Evolutionary conservation across 441 rosid species (phyloP).

Genomic region (Syzygium malaccense): DNA sequence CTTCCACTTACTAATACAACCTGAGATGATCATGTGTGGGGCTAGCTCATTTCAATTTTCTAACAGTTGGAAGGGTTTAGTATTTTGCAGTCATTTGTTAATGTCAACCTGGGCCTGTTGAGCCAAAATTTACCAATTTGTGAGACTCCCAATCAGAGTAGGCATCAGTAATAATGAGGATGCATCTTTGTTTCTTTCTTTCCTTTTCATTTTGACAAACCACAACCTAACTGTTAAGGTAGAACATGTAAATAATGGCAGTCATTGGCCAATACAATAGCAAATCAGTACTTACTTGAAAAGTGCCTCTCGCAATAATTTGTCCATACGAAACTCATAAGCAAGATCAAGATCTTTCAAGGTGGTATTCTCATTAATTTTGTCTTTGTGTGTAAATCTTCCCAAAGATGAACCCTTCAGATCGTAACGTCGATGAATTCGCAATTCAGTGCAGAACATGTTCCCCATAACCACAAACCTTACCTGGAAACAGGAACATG

Average conservation of each 20-base stretch:
- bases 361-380: constrained; percentile 63
- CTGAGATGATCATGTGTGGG: too few species aligned
- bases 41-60: too few species aligned
- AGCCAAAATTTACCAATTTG: not conserved
- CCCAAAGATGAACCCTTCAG: constrained; percentile 90
- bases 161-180: not conserved
- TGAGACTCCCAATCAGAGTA: not conserved
- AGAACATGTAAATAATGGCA: not conserved
- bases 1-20: too few species aligned
- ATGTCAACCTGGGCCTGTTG: not conserved
- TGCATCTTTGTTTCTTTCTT: not conserved
- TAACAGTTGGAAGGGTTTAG: not conserved
- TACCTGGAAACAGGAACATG: constrained; percentile 42
- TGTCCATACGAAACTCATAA: constrained; percentile 91
- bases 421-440: constrained; percentile 89
- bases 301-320: constrained; percentile 61
- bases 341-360: constrained; percentile 84
- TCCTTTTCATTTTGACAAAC: not conserved
- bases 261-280: not conserved
- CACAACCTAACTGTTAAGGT: not conserved
- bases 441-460: constrained; percentile 96
- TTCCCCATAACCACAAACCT: constrained; percentile 99
- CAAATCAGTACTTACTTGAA: constrained; percentile 47
- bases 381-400: constrained; percentile 62
- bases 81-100: not conserved